phyloP scores from a whole-genome alignment of 768 basidiomycete genomes.

The Coprinellus micaceus region DNA sequence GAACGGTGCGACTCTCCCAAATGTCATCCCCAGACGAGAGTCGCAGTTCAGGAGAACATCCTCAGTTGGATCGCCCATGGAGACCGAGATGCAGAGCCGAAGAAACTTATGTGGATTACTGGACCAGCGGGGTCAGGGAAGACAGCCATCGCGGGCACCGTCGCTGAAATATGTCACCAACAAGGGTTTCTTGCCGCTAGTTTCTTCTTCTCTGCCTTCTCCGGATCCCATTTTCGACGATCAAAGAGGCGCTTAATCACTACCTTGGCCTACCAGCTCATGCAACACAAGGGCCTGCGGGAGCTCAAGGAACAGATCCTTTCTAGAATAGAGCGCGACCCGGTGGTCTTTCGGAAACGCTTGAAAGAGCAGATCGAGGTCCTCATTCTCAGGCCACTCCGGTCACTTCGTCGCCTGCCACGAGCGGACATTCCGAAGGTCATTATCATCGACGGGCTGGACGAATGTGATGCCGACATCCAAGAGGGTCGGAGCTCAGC shows the following conservation, averaged over 20 bases:
- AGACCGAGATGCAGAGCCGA: background rate
- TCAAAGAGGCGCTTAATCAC: background rate
- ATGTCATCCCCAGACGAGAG: conserved; percentile 1
- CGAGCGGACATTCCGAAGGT: background rate
- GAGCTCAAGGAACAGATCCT: background rate
- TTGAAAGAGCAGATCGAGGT: background rate
- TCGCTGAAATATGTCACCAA: conserved; percentile 4
- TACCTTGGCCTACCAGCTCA: background rate
- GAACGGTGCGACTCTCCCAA: conserved; percentile 4
- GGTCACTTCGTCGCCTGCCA: background rate
- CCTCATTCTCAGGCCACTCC: background rate
- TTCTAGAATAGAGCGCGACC: background rate
- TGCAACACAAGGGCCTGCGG: background rate
- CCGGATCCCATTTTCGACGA: background rate
- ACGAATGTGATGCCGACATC: conserved; percentile 6
- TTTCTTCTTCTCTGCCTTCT: conserved; percentile 11
- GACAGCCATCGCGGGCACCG: conserved; percentile 8
- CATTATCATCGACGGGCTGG: conserved; percentile 11
- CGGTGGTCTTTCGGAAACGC: background rate
- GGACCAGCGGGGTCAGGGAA: conserved; percentile 11
- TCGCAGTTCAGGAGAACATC: conserved; percentile 6
- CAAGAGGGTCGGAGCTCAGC: background rate
- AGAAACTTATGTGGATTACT: conserved; percentile 1
- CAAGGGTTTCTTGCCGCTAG: conserved; percentile 3
- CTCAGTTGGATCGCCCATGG: conserved; percentile 1